A percentile compares a stretch with the other conserved stretches of the same genome.
Evolutionary conservation across 106 monocot genomes (phyloP).

Genomic region (Amphibolis antarctica): DNA sequence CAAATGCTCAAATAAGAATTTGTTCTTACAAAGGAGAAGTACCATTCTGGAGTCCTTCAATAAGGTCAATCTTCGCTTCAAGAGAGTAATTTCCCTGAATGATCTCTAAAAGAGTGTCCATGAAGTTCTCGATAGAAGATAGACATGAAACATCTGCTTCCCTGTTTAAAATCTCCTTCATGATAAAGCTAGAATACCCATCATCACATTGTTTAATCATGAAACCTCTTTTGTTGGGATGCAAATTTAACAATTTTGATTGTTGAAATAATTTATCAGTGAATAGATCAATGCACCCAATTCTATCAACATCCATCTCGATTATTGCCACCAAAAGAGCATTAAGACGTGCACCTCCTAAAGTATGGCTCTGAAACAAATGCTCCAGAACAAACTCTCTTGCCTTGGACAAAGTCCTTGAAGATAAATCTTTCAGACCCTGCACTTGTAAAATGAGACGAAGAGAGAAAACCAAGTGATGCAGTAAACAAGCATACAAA

Average conservation of each 20-base stretch:
- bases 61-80: background rate
- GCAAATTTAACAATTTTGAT: conserved; percentile 29
- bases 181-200: conserved; percentile 32
- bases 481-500: background rate
- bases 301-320: conserved; percentile 45
- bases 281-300: conserved; percentile 17
- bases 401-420: conserved; percentile 38
- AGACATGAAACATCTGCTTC: conserved; percentile 32
- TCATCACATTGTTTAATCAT: conserved; percentile 4
- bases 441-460: conserved; percentile 14
- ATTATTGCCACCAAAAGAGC: conserved; percentile 39
- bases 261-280: conserved; percentile 28
- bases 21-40: conserved; percentile 1
- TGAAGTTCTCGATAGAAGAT: conserved; percentile 30
- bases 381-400: conserved; percentile 44
- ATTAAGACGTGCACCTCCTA: conserved; percentile 30
- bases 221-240: background rate
- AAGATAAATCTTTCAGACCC: conserved; percentile 54
- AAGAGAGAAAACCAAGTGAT: background rate
- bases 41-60: background rate
- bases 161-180: conserved; percentile 41
- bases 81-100: background rate
- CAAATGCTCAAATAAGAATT: too few species aligned
- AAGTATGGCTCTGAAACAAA: conserved; percentile 34
- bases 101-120: conserved; percentile 14